Conservation (phyloP, 148 eudicot genomes). For the Diospyros lotus region DNA sequence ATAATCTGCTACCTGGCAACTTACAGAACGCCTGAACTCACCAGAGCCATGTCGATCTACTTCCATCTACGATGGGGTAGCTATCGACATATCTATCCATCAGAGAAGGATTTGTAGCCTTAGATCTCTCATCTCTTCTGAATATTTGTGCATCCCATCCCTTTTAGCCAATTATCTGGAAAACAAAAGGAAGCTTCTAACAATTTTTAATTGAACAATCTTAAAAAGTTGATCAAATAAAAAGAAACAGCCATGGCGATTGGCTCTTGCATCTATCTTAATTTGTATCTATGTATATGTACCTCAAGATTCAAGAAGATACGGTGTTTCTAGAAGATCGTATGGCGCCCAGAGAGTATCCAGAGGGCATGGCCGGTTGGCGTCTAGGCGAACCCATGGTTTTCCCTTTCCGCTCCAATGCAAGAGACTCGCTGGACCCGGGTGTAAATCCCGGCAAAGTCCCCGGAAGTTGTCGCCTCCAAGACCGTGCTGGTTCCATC, state of each 20-base stretch:
- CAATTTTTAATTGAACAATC: background rate
- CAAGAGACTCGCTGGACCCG: conserved; percentile 87
- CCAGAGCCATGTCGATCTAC: too few species aligned
- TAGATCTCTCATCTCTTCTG: too few species aligned
- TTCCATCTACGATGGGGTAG: too few species aligned
- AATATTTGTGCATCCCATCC: too few species aligned
- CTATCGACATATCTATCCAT: too few species aligned
- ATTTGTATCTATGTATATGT: too few species aligned
- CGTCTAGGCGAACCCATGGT: conserved; percentile 85
- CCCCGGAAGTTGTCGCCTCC: conserved; percentile 91
- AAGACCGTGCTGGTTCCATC: conserved; percentile 95
- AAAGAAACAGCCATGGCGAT: background rate
- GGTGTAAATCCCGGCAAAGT: conserved; percentile 75
- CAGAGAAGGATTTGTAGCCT: too few species aligned
- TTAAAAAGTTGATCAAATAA: background rate
- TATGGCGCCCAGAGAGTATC: conserved; percentile 93
- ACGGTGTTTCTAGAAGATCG: conserved; percentile 50
- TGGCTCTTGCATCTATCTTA: too few species aligned
- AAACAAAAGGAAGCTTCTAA: too few species aligned
- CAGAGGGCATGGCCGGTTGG: conserved; percentile 64
- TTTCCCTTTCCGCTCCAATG: conserved; percentile 99
- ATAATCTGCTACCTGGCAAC: too few species aligned
- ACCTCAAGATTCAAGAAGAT: conserved; percentile 42
- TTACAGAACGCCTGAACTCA: too few species aligned
- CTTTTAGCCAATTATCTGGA: too few species aligned